A percentile compares a stretch with the other conserved stretches of the same genome.
phyloP scores from a whole-genome alignment of 2,329 filamentous ascomycete genomes.

The Sclerotinia spermophila region DNA sequence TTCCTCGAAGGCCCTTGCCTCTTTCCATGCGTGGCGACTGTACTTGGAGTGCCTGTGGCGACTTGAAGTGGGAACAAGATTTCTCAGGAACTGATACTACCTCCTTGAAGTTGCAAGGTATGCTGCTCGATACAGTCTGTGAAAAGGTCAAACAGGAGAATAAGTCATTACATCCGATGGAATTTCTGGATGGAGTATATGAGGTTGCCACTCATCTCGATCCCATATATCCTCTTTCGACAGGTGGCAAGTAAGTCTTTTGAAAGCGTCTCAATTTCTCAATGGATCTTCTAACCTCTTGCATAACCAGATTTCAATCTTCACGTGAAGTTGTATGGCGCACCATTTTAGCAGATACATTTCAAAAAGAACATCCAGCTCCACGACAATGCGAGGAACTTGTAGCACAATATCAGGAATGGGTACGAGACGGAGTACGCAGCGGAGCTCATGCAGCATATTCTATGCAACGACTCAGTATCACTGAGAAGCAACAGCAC shows the following conservation, averaged over 20 bases:
- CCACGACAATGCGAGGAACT: slow-evolving; percentile 7
- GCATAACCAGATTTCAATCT: slow-evolving; percentile 7
- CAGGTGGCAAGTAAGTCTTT: slow-evolving; percentile 3
- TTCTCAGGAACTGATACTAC: not conserved
- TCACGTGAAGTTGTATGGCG: slow-evolving; percentile 12
- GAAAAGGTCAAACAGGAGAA: slow-evolving; percentile 1
- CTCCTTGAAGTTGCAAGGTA: slow-evolving; percentile 1
- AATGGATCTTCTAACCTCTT: not conserved
- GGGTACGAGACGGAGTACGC: slow-evolving; percentile 5
- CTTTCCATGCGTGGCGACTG: slow-evolving; percentile 10
- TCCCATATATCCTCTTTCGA: slow-evolving; percentile 6
- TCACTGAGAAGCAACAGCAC: not conserved
- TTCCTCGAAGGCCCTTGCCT: not conserved
- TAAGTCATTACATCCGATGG: not conserved
- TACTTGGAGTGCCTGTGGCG: slow-evolving; percentile 1
- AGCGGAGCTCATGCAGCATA: not conserved
- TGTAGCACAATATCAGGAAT: slow-evolving; percentile 7
- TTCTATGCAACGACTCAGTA: slow-evolving; percentile 1
- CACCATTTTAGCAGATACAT: slow-evolving; percentile 6
- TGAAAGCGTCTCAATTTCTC: not conserved
- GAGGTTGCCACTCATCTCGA: not conserved
- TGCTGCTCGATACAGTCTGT: not conserved
- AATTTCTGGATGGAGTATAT: slow-evolving; percentile 4
- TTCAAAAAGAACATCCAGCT: slow-evolving; percentile 1
- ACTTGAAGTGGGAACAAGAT: not conserved